These are phyloP conservation scores for Epichloe aotearoae DNA, from an alignment of 2,329 filamentous ascomycete genomes.

Conservation along the genomic window DNA sequence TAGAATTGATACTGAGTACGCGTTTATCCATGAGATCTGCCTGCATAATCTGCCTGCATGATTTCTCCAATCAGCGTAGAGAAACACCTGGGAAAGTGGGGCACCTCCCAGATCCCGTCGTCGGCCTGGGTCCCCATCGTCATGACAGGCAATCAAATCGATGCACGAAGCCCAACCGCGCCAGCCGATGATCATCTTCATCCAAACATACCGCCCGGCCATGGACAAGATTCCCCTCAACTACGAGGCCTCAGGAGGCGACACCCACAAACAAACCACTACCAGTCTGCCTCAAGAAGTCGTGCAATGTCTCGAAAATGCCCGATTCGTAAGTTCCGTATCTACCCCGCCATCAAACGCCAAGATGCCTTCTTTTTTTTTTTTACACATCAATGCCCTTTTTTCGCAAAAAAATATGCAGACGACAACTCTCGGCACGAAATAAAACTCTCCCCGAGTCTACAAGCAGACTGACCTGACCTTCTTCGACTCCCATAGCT, in stretches of 20 bases:
- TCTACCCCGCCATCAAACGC: background rate
- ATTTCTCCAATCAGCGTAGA: too few relatives aligned
- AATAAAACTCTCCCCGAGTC: too few relatives aligned
- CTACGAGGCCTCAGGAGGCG: slow-evolving; percentile 61
- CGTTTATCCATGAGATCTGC: too few relatives aligned
- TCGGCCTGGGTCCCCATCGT: too few relatives aligned
- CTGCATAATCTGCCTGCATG: too few relatives aligned
- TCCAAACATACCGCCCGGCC: background rate
- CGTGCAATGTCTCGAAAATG: slow-evolving; percentile 81
- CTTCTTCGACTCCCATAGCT: slow-evolving; percentile 42
- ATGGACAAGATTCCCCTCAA: slow-evolving; percentile 59
- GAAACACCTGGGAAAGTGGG: too few relatives aligned
- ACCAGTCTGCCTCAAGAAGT: slow-evolving; percentile 69
- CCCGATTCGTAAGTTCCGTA: slow-evolving; percentile 61
- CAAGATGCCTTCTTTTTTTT: background rate
- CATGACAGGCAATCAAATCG: too few relatives aligned
- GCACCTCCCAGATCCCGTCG: too few relatives aligned
- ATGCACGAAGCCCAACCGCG: background rate
- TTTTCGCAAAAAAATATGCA: too few relatives aligned
- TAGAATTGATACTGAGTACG: too few relatives aligned
- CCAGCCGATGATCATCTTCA: background rate
- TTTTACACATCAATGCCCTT: too few relatives aligned
- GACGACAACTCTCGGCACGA: too few relatives aligned
- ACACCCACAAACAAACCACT: slow-evolving; percentile 57
- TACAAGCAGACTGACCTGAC: background rate